A percentile compares a stretch with the other conserved stretches of the same genome.
Evolutionary conservation across 805 yeast genomes (phyloP).

Genomic region (Saturnispora diversa): DNA sequence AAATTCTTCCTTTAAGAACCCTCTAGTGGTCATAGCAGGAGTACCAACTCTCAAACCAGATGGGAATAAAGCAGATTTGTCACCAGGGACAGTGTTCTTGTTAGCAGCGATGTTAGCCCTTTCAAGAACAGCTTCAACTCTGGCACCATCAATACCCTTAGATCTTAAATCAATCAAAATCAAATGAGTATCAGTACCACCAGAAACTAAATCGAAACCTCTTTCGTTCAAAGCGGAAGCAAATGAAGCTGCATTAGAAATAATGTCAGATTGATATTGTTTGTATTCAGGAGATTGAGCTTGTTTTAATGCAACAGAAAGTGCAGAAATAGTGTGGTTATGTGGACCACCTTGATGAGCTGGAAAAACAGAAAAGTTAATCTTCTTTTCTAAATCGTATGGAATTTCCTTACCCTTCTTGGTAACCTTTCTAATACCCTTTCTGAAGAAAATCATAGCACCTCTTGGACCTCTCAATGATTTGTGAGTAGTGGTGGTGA

Average conservation of each 20-base stretch:
- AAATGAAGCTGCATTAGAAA: slow-evolving; percentile 79
- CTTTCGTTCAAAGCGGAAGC: slow-evolving; percentile 63
- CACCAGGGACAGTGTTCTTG: slow-evolving; percentile 98
- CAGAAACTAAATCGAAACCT: slow-evolving; percentile 79
- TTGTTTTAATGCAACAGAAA: slow-evolving; percentile 95
- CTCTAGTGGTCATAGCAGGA: slow-evolving; percentile 98
- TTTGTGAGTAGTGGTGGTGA: slow-evolving; percentile 98
- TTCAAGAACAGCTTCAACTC: slow-evolving; percentile 93
- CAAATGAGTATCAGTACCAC: slow-evolving; percentile 97
- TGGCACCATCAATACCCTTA: slow-evolving; percentile 91
- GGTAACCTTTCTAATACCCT: slow-evolving; percentile 82
- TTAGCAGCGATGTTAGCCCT: slow-evolving; percentile 90
- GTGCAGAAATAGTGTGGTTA: slow-evolving; percentile 96
- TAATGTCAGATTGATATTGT: slow-evolving; percentile 81
- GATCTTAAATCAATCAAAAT: slow-evolving; percentile 83
- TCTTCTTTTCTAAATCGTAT: slow-evolving; percentile 89
- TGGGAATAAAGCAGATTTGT: slow-evolving; percentile 91
- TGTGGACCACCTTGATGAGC: slow-evolving; percentile 99
- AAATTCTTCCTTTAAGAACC: slow-evolving; percentile 84
- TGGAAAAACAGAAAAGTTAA: slow-evolving; percentile 98
- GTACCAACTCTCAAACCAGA: slow-evolving; percentile 97
- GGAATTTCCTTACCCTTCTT: slow-evolving; percentile 87
- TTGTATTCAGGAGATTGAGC: slow-evolving; percentile 85
- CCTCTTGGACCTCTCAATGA: slow-evolving; percentile 99
- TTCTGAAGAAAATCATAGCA: slow-evolving; percentile 98